Evolutionary conservation across 148 eudicot genomes (phyloP), one percentile per base, ranked within the genome.

Genomic region (Limonium bicolor): DNA sequence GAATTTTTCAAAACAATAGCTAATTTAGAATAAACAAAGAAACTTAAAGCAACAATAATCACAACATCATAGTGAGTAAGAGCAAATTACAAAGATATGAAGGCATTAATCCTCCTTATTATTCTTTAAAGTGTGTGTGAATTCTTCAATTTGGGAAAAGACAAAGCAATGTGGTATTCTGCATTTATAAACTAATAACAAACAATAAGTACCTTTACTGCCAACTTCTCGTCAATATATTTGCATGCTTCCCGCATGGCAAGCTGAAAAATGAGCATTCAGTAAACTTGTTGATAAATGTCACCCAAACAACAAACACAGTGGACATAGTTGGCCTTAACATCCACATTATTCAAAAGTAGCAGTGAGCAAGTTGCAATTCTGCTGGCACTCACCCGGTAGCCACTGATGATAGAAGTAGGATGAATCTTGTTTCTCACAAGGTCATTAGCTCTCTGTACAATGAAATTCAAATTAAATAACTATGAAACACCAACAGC

Each of bases 171-270:
- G n/a, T n/a, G n/a, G n/a, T n/a, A n/a, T n/a, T n/a, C n/a, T n/a
- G n/a, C n/a, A n/a, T n/a, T n/a, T n/a, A n/a, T n/a, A n/a, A n/a
- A n/a, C n/a, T n/a, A n/a, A n/a, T n/a, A n/a, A n/a, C 6, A n/a
- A 43, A 43, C 19, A 14, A 25, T 28, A n/a, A 43, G 27, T 76
- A 92, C 99, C 99, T 73, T 78, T 53, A 85, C 82, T n/a, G 94
- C 67, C 64, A 92, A 53, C 43, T 92, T 92, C 52, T 92, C 95
- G n/a, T 92, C 94, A 54, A 92, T 68, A 54, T 92, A 92, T 62
- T 92, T 92, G 78, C 94, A 85, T 41, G 99, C 95, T 70, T 92
- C 99, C 64, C 95, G 69, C 99, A 92, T 92, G n/a, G 95, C 94
- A 63, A 92, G 95, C 99, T 92, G 86, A 26, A 56, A 55, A 29